Evolutionary conservation across 78 protist species (phyloP).

Genomic region (Dictyostelium intermedium): DNA sequence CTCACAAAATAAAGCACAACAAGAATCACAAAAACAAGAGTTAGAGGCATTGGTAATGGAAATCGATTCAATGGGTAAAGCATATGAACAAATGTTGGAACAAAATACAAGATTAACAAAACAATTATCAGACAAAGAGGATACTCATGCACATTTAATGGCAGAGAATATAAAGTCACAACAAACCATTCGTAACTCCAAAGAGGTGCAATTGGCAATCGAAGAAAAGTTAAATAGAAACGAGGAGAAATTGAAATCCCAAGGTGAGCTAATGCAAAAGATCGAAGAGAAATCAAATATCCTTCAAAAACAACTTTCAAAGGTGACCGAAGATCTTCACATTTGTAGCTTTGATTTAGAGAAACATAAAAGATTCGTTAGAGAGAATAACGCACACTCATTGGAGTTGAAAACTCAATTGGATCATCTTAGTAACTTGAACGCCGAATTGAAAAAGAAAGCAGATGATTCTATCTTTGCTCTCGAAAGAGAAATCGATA

Average conservation of each 20-base stretch:
- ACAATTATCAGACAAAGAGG: slow-evolving; percentile 77
- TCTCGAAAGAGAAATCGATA: slow-evolving; percentile 64
- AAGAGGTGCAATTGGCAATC: slow-evolving; percentile 24
- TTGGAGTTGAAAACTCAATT: slow-evolving; percentile 48
- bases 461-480: slow-evolving; percentile 68
- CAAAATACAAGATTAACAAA: slow-evolving; percentile 35
- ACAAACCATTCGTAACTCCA: slow-evolving; percentile 46
- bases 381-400: slow-evolving; percentile 31
- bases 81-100: slow-evolving; percentile 66
- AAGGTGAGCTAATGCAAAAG: slow-evolving; percentile 38
- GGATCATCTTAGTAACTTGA: slow-evolving; percentile 37
- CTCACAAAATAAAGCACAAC: background rate
- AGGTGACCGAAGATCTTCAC: slow-evolving; percentile 54
- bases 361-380: slow-evolving; percentile 36
- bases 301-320: slow-evolving; percentile 46
- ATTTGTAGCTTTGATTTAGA: slow-evolving; percentile 55
- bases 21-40: slow-evolving; percentile 57
- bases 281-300: slow-evolving; percentile 35
- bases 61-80: slow-evolving; percentile 62
- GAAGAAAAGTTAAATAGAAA: slow-evolving; percentile 19
- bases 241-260: slow-evolving; percentile 54
- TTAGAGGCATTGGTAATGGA: slow-evolving; percentile 56
- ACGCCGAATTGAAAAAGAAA: slow-evolving; percentile 52
- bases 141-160: slow-evolving; percentile 70
- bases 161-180: slow-evolving; percentile 79